These are phyloP conservation scores for Physocladia obscura DNA, from an alignment of 192 early-diverging fungal genomes.

Conservation along the genomic window DNA sequence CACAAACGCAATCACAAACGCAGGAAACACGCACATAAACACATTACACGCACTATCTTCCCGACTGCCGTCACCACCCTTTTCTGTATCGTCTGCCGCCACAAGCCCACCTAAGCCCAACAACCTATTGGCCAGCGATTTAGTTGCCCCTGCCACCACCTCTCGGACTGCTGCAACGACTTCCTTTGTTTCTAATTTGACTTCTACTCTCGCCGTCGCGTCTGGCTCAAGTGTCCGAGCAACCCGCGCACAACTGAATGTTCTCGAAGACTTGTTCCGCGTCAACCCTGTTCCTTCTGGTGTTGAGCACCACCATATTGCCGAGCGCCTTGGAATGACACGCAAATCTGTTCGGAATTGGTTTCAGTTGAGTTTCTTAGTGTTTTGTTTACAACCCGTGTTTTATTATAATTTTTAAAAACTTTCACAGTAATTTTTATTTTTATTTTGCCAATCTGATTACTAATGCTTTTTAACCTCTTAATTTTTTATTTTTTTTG, in stretches of 20 bases:
- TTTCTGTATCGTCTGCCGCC: too few species aligned
- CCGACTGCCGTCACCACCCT: too few species aligned
- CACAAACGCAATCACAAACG: too few species aligned
- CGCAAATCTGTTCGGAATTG: conserved; percentile 7
- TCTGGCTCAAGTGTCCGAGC: background rate
- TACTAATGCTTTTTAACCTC: background rate
- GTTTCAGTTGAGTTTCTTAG: conserved; percentile 13
- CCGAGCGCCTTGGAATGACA: background rate
- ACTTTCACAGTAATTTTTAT: background rate
- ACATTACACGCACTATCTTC: too few species aligned
- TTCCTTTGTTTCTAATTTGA: too few species aligned
- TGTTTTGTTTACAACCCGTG: too few species aligned
- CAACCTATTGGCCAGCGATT: too few species aligned
- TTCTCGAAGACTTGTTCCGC: background rate
- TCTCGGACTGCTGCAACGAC: too few species aligned
- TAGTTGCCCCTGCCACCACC: too few species aligned
- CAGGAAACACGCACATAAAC: too few species aligned
- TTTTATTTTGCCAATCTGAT: background rate
- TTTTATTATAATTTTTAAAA: too few species aligned
- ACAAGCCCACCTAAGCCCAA: too few species aligned
- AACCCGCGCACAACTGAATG: background rate
- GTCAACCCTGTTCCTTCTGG: background rate
- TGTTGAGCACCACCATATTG: background rate
- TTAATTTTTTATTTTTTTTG: background rate
- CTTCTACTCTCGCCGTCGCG: background rate